Percentiles rank a stretch among this genome's conserved stretches.
Conservation (phyloP, 306 rosid species). For the Quercus parvula region DNA sequence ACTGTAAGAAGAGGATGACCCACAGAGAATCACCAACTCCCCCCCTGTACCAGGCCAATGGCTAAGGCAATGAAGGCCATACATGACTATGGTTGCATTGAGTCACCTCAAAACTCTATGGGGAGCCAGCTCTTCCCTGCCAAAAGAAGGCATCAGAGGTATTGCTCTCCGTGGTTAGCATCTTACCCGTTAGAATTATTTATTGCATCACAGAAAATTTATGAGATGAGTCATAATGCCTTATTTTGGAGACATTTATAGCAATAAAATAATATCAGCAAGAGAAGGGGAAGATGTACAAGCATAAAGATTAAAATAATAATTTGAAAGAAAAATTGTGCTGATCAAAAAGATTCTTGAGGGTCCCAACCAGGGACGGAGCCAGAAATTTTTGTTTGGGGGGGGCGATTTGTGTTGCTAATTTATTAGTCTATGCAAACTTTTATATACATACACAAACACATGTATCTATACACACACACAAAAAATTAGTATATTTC, state of each 20-base stretch:
- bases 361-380: too few relatives aligned
- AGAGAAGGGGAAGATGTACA: neutral
- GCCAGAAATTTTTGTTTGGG: too few relatives aligned
- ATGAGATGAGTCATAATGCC: neutral
- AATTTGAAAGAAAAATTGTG: neutral
- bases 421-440: too few relatives aligned
- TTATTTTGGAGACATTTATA: conserved; percentile 1
- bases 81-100: conserved; percentile 13
- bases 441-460: too few relatives aligned
- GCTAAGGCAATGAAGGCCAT: conserved; percentile 25
- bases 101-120: conserved; percentile 29
- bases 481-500: too few relatives aligned
- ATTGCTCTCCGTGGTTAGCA: conserved; percentile 25
- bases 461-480: too few relatives aligned
- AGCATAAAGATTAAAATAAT: neutral
- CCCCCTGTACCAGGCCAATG: conserved; percentile 28
- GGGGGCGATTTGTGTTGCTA: too few relatives aligned
- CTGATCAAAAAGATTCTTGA: too few relatives aligned
- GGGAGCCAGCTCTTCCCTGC: conserved; percentile 39
- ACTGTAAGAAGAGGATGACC: conserved; percentile 4
- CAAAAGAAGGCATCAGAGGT: conserved; percentile 38
- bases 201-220: conserved; percentile 17
- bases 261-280: neutral
- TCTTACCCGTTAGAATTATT: conserved; percentile 18
- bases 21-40: conserved; percentile 16